Conservation (phyloP, 192 early-diverging fungal genomes). For the Podochytrium sp. region DNA sequence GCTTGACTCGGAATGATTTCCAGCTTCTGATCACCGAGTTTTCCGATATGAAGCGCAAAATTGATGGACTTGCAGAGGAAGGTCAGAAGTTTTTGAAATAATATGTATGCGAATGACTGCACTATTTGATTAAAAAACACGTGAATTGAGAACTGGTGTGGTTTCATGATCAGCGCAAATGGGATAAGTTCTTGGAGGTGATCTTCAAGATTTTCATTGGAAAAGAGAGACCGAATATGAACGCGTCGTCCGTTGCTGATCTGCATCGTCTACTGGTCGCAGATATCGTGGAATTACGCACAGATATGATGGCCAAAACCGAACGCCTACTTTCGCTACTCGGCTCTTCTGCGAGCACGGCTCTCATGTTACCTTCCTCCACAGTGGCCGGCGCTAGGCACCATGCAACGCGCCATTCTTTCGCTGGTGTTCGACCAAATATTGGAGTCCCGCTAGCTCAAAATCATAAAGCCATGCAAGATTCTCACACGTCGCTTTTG, state of each 20-base stretch:
- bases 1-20: background rate
- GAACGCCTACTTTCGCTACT: background rate
- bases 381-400: background rate
- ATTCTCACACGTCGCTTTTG: background rate
- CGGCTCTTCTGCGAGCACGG: background rate
- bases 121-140: too few relatives aligned
- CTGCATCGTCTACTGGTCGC: slow-evolving; percentile 6
- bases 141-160: too few relatives aligned
- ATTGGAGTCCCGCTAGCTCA: background rate
- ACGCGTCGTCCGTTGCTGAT: background rate
- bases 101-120: too few relatives aligned
- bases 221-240: too few relatives aligned
- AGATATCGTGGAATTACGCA: slow-evolving; percentile 1
- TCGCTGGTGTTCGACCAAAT: background rate
- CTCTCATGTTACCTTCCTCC: background rate
- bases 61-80: background rate
- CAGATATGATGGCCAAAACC: background rate
- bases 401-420: background rate
- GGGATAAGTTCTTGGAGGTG: too few relatives aligned
- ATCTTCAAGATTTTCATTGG: too few relatives aligned
- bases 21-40: background rate
- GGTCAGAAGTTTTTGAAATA: background rate
- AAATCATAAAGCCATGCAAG: too few relatives aligned
- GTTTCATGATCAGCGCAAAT: too few relatives aligned
- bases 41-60: background rate